These are phyloP conservation scores for Baorangia bicolor DNA, from an alignment of 768 basidiomycete species.

Conservation along the genomic window DNA sequence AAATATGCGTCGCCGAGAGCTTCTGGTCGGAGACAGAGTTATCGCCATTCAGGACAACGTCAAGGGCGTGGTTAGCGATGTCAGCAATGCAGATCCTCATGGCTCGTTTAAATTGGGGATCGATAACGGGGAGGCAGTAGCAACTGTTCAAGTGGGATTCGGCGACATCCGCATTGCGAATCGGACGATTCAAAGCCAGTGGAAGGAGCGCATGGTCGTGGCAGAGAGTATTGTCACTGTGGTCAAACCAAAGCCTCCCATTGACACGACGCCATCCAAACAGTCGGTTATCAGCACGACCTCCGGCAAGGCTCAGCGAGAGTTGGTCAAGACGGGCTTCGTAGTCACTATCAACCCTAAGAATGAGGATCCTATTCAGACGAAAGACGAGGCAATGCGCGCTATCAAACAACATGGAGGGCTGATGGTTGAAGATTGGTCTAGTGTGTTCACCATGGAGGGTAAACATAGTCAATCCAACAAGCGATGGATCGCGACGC, in stretches of 20 bases:
- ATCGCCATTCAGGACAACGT: slow-evolving; percentile 33
- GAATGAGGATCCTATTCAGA: slow-evolving; percentile 36
- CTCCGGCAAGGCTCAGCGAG: slow-evolving; percentile 36
- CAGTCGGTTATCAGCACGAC: slow-evolving; percentile 40
- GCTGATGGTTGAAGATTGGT: slow-evolving; percentile 61
- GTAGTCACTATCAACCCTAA: slow-evolving; percentile 52
- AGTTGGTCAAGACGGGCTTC: slow-evolving; percentile 52
- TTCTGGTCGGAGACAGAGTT: slow-evolving; percentile 58
- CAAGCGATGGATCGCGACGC: slow-evolving; percentile 53
- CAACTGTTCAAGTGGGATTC: slow-evolving; percentile 31
- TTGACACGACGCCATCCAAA: slow-evolving; percentile 50
- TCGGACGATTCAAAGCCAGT: slow-evolving; percentile 48
- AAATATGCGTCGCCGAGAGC: slow-evolving; percentile 52
- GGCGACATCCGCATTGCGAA: slow-evolving; percentile 48
- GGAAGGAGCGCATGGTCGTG: slow-evolving; percentile 52
- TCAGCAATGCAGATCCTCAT: slow-evolving; percentile 30
- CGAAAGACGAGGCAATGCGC: slow-evolving; percentile 42
- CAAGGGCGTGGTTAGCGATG: slow-evolving; percentile 32
- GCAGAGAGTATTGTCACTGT: slow-evolving; percentile 43
- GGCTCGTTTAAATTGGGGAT: slow-evolving; percentile 38
- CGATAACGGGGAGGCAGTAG: slow-evolving; percentile 36
- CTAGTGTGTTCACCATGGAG: slow-evolving; percentile 52
- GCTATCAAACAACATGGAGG: slow-evolving; percentile 55
- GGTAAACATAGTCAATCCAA: slow-evolving; percentile 44
- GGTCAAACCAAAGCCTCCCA: slow-evolving; percentile 35